Percentiles rank a stretch among this genome's conserved stretches.
phyloP scores from a whole-genome alignment of 208 protist species.

The Trypanosoma scelopori region DNA sequence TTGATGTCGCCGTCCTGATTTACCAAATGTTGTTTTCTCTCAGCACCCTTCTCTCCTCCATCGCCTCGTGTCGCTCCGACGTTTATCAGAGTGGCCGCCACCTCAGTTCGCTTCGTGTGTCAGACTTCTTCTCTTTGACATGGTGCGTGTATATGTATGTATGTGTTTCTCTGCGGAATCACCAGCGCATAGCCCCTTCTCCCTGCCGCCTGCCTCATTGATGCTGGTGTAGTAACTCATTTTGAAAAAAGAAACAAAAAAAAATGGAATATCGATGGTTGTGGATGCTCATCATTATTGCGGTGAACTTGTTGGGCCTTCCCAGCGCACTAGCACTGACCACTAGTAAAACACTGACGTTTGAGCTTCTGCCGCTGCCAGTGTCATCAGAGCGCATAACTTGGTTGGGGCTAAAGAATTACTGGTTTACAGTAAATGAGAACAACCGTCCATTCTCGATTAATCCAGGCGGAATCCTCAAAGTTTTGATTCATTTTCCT shows the following conservation, averaged over 20 bases:
- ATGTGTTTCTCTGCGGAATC: too few species aligned
- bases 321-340: not conserved
- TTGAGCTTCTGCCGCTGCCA: slow-evolving; percentile 1
- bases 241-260: too few species aligned
- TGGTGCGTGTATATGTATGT: not conserved
- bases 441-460: slow-evolving; percentile 34
- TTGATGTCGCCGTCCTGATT: too few species aligned
- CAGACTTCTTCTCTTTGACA: not conserved
- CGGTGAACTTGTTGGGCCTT: not conserved
- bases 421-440: slow-evolving; percentile 15
- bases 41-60: too few species aligned
- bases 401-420: not conserved
- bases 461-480: slow-evolving; percentile 30
- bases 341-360: not conserved
- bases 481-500: not conserved
- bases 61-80: not conserved
- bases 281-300: not conserved
- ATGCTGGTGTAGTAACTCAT: too few species aligned
- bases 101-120: not conserved
- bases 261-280: too few species aligned
- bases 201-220: too few species aligned
- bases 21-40: too few species aligned
- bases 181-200: too few species aligned
- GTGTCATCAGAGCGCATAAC: not conserved
- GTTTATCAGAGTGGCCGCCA: not conserved